Evolutionary conservation across 2,329 filamentous ascomycete species (phyloP).

Genomic region (Calonectria honghensis): DNA sequence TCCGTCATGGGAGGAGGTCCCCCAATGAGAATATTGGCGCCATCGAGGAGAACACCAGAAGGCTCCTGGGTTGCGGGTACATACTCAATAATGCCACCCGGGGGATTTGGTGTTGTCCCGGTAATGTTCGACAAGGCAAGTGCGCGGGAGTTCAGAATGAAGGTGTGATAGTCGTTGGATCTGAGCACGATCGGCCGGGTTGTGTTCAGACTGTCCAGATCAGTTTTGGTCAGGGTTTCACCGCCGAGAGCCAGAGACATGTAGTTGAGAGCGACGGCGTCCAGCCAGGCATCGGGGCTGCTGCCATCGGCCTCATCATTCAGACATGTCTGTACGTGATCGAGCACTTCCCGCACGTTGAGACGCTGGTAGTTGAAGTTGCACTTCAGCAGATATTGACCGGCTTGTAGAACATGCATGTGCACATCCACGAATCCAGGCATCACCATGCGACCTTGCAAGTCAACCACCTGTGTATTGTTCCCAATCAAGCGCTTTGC

Average conservation of each 20-base stretch:
- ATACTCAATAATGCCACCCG: constrained; percentile 49
- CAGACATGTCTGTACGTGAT: constrained; percentile 53
- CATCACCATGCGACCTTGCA: constrained; percentile 56
- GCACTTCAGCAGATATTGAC: constrained; percentile 52
- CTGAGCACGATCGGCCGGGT: constrained; percentile 51
- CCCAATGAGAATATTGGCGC: constrained; percentile 44
- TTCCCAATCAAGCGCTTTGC: constrained; percentile 49
- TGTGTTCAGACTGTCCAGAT: constrained; percentile 50
- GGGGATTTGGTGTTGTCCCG: constrained; percentile 46
- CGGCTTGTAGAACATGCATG: constrained; percentile 53
- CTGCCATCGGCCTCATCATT: constrained; percentile 48
- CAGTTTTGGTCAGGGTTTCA: constrained; percentile 46
- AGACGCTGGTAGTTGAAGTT: constrained; percentile 54
- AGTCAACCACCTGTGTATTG: constrained; percentile 51
- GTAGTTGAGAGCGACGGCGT: constrained; percentile 53
- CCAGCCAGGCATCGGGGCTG: constrained; percentile 50
- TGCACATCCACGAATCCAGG: constrained; percentile 55
- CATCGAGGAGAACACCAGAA: constrained; percentile 52
- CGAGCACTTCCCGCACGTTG: constrained; percentile 39
- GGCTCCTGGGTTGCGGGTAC: constrained; percentile 53
- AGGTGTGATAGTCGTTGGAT: constrained; percentile 52
- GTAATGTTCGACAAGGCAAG: constrained; percentile 51
- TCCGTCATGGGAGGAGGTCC: constrained; percentile 44
- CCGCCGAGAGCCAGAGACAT: constrained; percentile 47
- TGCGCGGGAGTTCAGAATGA: constrained; percentile 52